Base-by-base conservation (phyloP, 805 yeast species). In the Lachancea kluyveri region DNA sequence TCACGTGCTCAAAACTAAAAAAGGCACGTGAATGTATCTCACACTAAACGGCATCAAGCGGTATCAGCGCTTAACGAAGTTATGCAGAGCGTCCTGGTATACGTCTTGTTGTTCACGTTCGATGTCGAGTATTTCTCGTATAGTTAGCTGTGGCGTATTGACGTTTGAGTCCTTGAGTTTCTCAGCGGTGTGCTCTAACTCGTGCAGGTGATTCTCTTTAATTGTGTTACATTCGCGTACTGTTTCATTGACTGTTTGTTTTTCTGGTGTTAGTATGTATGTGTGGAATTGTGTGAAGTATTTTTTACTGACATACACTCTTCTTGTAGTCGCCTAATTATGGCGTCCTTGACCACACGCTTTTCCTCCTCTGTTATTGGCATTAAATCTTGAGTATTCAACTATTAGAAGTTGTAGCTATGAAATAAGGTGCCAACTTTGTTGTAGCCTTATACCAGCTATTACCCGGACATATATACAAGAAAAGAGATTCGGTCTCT, bases 291-390 rank as follows among this genome's bases (percentile, higher is more conserved):
- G 8, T 18, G 10, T 23, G 25, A 23, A 8, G 10, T 6, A 11
- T 8, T 23, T 6, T 7, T 14, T 8, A 23, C 25, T 8, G 24
- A 40, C 51, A 42, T 45, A 46, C 51, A 34, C 18, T 33, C 40
- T 14, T 30, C 35, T 19, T 38, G 40, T 28, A 45, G 28, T 11
- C 26, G 32, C 11, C 28, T 26, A 5, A 46, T 13, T 8, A 46
- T 35, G 13, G 37, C 33, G 12, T 18, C 18, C 32, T 39, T 46
- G 20, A 36, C 23, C 22, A 30, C 33, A 5, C 21, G 31, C 26
- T 36, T 39, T 13, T 38, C 37, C 17, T 34, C 36, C 13, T 36
- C 39, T n/a, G n/a, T n/a, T n/a, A n/a, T n/a, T n/a, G n/a, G n/a
- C n/a, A n/a, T n/a, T n/a, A n/a, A n/a, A n/a, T n/a, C n/a, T n/a